Base-by-base conservation (phyloP, 345 rosid species). In the Boechera retrofracta region DNA sequence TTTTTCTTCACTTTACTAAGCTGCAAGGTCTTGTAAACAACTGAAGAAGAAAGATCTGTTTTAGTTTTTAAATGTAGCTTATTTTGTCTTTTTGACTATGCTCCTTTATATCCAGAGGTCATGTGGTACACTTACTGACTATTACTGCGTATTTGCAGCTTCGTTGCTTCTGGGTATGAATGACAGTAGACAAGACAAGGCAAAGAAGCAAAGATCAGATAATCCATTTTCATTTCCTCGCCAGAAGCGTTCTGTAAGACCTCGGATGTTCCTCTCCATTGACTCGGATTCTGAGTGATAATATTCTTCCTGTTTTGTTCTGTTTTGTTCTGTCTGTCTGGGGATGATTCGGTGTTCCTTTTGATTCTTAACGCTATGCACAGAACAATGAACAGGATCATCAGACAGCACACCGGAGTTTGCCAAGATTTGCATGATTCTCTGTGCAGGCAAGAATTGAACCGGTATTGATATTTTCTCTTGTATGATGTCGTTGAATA, bases 231-330 rank as follows among this genome's bases (percentile, higher is more conserved):
- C 87, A 68, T 86, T 91, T 80, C 97, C 94, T 45, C 93, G 90
- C 16, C 90, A 85, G 83, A 92, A 92, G 83, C 98, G 99, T 66
- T 87, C 98, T 53, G 96, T 88, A 42, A 87, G 94, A 80, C 94
- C 81, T 8, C 86, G 97, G 68, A 60, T 86, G 74, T 86, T 79
- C 82, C 87, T 92, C 69, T 91, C 98, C 53, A 92, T 91, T 65
- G 91, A 87, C 81, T 87, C 90, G 7, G 97, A 91, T 73, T 80
- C 98, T 4, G 95, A 91, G 64, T 93, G 77, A 77, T 67, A 32
- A 52, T 55, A 51, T 41, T 66, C 24, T 64, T 49, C 67, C 72
- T 77, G 80, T 59, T 54, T 45, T 70, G 70, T 77, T 63, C 63
- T 48, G 18, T 75, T 53, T 10, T 69, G 6, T 76, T 69, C 18